Evolutionary conservation across 2,329 filamentous ascomycete species (phyloP), one percentile per base, ranked within the genome.

Genomic region (Hypoxylon sp.): DNA sequence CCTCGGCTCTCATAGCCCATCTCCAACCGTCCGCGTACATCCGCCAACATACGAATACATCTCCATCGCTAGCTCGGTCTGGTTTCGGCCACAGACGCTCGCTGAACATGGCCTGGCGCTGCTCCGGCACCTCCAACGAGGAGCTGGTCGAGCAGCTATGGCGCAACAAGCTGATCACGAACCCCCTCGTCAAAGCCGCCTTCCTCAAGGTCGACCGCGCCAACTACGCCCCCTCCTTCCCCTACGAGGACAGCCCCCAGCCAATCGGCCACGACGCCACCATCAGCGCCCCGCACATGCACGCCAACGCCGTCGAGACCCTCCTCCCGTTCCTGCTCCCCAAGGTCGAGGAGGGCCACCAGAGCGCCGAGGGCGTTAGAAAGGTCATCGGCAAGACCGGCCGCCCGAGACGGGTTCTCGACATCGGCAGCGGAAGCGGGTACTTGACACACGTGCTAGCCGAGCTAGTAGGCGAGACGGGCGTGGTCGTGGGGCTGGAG

Each of bases 371-470:
- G 14, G 57, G 26, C 9, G 56, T 14, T 14, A 32, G 4, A 7
- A 14, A 40, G 1, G 26, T 61, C 4, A 14, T 44, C 64, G 71
- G 74, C 61, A 18, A 61, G 53, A 11, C 71, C 65, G 64, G 69
- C 44, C 55, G 74, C 36, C 66, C 73, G 1, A 79, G 83, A 1
- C 79, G 91, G 70, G 82, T 93, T 1, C 83, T 95, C 1, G 92
- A 95, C 72, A 85, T 95, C 63, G 92, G 92, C 1, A 90, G 87
- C 48, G 92, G 92, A 0, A 91, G 87, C 1, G 92, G 92, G 0
- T 98, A 97, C 75, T 82, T 99, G 11, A 97, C 93, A 4, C 93
- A 96, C 72, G 89, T 97, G 0, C 79, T 98, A 6, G 94, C 93
- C 0, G 91, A 95, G 75, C 83, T 97, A 0, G 89, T 91, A 1